Percentiles rank a stretch among this genome's conserved stretches.
These are phyloP conservation scores for Botrytis fabae DNA, from an alignment of 2,329 filamentous ascomycete genomes.

Conservation along the genomic window DNA sequence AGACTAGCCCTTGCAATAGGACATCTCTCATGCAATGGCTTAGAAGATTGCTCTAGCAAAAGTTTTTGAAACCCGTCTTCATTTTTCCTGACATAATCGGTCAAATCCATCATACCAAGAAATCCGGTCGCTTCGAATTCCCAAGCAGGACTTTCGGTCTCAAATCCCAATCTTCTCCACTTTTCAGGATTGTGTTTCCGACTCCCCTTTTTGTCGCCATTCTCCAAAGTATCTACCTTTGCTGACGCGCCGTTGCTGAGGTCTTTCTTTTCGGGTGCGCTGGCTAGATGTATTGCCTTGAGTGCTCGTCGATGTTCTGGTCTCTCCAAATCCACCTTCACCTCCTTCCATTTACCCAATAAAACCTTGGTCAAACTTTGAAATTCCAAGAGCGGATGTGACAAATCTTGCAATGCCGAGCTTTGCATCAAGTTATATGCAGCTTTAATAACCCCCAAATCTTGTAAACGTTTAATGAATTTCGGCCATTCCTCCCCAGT, in stretches of 20 bases:
- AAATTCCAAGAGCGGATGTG: slow-evolving; percentile 88
- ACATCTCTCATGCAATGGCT: slow-evolving; percentile 70
- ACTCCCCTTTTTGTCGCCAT: slow-evolving; percentile 56
- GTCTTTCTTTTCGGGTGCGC: slow-evolving; percentile 64
- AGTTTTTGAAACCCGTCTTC: slow-evolving; percentile 92
- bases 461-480: slow-evolving; percentile 90
- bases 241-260: slow-evolving; percentile 37
- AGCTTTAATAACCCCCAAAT: slow-evolving; percentile 87
- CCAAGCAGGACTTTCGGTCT: slow-evolving; percentile 79
- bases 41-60: slow-evolving; percentile 81
- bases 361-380: slow-evolving; percentile 88
- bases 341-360: slow-evolving; percentile 82
- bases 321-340: slow-evolving; percentile 80
- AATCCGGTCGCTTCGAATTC: slow-evolving; percentile 89
- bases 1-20: slow-evolving; percentile 85
- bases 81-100: slow-evolving; percentile 88
- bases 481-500: slow-evolving; percentile 81
- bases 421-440: slow-evolving; percentile 95
- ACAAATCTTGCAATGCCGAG: slow-evolving; percentile 84
- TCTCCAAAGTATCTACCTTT: slow-evolving; percentile 41
- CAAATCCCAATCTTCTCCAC: slow-evolving; percentile 89
- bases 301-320: slow-evolving; percentile 85
- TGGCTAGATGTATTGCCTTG: slow-evolving; percentile 74
- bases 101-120: slow-evolving; percentile 95
- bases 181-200: slow-evolving; percentile 82